A percentile compares a stretch with the other conserved stretches of the same genome.
Evolutionary conservation across 371 early-diverging fungal genomes (phyloP).

Genomic region (Rhizopus microsporus): DNA sequence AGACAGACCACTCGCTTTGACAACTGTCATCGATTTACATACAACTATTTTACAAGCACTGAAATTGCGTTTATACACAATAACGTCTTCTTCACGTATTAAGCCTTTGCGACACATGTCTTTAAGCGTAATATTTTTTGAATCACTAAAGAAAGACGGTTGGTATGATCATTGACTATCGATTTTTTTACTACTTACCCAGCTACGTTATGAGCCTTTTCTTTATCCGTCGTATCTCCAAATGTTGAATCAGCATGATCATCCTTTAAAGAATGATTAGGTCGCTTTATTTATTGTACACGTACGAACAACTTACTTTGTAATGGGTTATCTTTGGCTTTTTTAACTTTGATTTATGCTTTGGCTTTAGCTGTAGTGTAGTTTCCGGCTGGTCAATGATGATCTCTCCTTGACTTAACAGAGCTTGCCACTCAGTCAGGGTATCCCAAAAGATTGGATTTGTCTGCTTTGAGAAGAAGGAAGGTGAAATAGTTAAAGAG

Average conservation of each 20-base stretch:
- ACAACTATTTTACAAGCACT: constrained; percentile 54
- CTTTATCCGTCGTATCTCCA: constrained; percentile 45
- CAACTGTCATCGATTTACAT: constrained; percentile 49
- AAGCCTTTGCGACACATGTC: constrained; percentile 55
- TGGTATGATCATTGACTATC: background rate
- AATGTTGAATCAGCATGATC: constrained; percentile 42
- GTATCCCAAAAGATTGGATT: constrained; percentile 40
- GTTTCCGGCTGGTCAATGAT: constrained; percentile 8
- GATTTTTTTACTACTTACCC: constrained; percentile 30
- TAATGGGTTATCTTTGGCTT: constrained; percentile 5
- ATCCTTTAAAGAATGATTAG: constrained; percentile 24
- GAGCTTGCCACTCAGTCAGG: constrained; percentile 43
- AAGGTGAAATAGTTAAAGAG: constrained; percentile 6
- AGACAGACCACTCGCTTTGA: constrained; percentile 47
- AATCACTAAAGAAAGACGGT: constrained; percentile 31
- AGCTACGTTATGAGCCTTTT: constrained; percentile 50
- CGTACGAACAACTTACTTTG: background rate
- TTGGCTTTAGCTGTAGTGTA: constrained; percentile 12
- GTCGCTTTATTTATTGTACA: background rate
- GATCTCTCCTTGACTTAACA: constrained; percentile 31
- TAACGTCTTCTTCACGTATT: constrained; percentile 48
- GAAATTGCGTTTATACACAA: constrained; percentile 55
- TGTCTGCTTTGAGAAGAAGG: constrained; percentile 37
- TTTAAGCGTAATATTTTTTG: constrained; percentile 51
- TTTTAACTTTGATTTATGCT: constrained; percentile 5